phyloP scores from a whole-genome alignment of 345 rosid species.

The Populus alba region DNA sequence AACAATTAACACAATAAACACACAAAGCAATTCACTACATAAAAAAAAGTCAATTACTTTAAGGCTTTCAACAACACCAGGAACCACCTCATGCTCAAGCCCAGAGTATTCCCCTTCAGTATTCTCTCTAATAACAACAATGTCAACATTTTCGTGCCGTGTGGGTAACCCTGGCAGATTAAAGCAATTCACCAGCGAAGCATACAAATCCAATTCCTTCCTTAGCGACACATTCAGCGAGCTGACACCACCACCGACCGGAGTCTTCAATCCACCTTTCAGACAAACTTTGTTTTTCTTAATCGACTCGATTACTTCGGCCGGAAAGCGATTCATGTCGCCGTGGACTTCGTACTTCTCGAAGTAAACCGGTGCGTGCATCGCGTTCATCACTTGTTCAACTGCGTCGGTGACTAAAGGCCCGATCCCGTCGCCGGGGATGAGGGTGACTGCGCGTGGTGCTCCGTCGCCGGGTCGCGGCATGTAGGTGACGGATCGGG shows the following conservation, averaged over 20 bases:
- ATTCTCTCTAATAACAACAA: conserved; percentile 87
- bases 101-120: conserved; percentile 93
- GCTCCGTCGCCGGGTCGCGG: conserved; percentile 97
- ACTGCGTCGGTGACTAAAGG: conserved; percentile 86
- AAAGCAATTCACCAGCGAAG: conserved; percentile 82
- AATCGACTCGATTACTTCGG: conserved; percentile 79
- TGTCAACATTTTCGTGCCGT: conserved; percentile 76
- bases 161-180: conserved; percentile 77
- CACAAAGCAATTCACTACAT: background rate
- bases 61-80: conserved; percentile 93
- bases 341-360: conserved; percentile 80
- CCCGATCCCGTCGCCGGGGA: conserved; percentile 93
- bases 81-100: conserved; percentile 91
- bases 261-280: conserved; percentile 82
- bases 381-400: conserved; percentile 84
- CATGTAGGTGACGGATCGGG: conserved; percentile 93
- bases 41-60: conserved; percentile 47
- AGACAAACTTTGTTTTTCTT: conserved; percentile 83
- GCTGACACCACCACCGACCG: conserved; percentile 93
- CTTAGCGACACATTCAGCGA: conserved; percentile 78
- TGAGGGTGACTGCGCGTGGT: conserved; percentile 72
- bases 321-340: conserved; percentile 72
- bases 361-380: conserved; percentile 90
- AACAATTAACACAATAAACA: background rate
- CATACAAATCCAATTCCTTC: conserved; percentile 82